Evolutionary conservation across 78 protist species (phyloP).

Genomic region (Chrysochromulina tobinii): DNA sequence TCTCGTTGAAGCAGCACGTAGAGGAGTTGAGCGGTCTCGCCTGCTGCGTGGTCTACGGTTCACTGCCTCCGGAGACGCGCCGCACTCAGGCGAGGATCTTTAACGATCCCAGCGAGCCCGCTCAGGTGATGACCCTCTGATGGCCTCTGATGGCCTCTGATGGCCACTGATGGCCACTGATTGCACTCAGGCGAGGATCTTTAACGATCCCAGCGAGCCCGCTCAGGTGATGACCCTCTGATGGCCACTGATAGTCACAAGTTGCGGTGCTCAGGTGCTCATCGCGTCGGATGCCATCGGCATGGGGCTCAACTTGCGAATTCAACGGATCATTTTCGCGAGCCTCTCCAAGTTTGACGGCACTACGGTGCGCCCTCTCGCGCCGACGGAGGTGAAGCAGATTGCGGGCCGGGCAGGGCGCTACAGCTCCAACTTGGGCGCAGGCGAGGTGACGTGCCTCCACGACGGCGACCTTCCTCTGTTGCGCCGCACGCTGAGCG

Average conservation of each 20-base stretch:
- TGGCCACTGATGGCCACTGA: no score
- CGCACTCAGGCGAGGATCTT: not conserved
- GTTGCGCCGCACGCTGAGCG: not conserved
- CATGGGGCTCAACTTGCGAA: conserved; percentile 19
- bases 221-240: no score
- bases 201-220: not conserved
- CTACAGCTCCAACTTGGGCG: not conserved
- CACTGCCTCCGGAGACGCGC: conserved; percentile 34
- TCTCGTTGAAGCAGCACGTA: not conserved
- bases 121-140: no score
- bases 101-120: not conserved
- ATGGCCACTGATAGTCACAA: no score
- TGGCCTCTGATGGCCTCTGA: no score
- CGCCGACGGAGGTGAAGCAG: not conserved
- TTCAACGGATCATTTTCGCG: conserved; percentile 11
- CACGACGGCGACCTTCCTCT: not conserved
- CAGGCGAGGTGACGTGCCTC: not conserved
- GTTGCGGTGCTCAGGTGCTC: not conserved
- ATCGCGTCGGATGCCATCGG: conserved; percentile 39
- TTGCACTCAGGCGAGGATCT: not conserved
- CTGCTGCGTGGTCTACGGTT: conserved; percentile 9
- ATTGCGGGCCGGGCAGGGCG: not conserved
- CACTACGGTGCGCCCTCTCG: not conserved
- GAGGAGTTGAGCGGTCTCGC: not conserved
- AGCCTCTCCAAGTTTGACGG: not conserved